A percentile compares a stretch with the other conserved stretches of the same genome.
Evolutionary conservation across 1,284 basidiomycete genomes (phyloP).

Genomic region (Microbotryum intermedium): DNA sequence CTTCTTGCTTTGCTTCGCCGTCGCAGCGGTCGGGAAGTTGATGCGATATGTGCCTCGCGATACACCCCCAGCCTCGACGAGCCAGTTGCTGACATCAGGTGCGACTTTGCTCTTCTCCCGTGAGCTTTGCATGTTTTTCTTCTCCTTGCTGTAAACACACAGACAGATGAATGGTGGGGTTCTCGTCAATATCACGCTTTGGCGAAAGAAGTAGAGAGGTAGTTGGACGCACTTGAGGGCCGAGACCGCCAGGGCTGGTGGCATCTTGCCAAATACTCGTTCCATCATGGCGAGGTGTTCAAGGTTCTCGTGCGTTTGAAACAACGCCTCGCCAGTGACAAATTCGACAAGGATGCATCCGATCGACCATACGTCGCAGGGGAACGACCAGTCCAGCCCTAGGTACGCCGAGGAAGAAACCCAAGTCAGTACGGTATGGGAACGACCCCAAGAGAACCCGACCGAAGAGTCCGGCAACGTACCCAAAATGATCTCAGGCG

Average conservation of each 20-base stretch:
- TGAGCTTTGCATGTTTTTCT: conserved; percentile 55
- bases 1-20: conserved; percentile 76
- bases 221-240: conserved; percentile 29
- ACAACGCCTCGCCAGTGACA: conserved; percentile 91
- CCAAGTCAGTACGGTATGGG: conserved; percentile 1
- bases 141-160: background rate
- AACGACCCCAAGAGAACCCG: background rate
- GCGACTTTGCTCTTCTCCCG: conserved; percentile 72
- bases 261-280: conserved; percentile 95
- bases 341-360: conserved; percentile 99
- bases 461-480: conserved; percentile 34
- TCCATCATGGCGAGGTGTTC: conserved; percentile 99
- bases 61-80: background rate
- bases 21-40: conserved; percentile 80
- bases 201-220: background rate
- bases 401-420: background rate
- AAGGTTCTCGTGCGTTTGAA: conserved; percentile 98
- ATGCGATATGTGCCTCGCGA: conserved; percentile 47
- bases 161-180: conserved; percentile 10
- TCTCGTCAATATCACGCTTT: conserved; percentile 55
- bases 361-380: conserved; percentile 96
- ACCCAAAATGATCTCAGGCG: conserved; percentile 98
- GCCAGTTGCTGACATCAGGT: background rate
- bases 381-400: conserved; percentile 97
- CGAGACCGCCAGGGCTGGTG: conserved; percentile 57